These are phyloP conservation scores for Clarkia xantiana DNA, from an alignment of 345 rosid species.

Conservation along the genomic window DNA sequence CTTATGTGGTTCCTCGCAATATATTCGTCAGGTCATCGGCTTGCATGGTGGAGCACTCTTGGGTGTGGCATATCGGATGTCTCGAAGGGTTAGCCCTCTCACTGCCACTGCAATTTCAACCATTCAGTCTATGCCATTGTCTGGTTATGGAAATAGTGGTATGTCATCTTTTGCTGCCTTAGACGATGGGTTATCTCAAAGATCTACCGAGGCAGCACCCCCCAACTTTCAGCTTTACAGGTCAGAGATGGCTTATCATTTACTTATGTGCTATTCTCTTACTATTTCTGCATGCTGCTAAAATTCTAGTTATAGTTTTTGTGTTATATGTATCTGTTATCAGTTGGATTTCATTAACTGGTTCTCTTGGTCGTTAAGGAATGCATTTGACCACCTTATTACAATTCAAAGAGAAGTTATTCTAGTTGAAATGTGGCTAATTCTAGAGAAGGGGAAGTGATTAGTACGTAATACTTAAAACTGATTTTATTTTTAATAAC, in stretches of 20 bases:
- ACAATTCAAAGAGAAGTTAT: too few species aligned
- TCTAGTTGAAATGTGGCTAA: too few species aligned
- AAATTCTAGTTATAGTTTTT: too few species aligned
- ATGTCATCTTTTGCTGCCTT: conserved; percentile 60
- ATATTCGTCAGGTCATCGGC: conserved; percentile 50
- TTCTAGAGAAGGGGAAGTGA: too few species aligned
- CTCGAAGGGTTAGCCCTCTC: conserved; percentile 74
- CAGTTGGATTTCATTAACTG: too few species aligned
- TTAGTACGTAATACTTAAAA: too few species aligned
- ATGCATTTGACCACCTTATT: too few species aligned
- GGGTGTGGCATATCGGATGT: conserved; percentile 90
- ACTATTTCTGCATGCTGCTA: neutral
- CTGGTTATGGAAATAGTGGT: conserved; percentile 83
- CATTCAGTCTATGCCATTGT: conserved; percentile 93
- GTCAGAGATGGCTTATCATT: conserved; percentile 19
- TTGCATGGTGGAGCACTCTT: conserved; percentile 97
- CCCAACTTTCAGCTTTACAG: conserved; percentile 92
- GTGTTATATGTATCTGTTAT: too few species aligned
- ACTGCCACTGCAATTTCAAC: conserved; percentile 91
- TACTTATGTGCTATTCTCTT: neutral
- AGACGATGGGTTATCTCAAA: conserved; percentile 68
- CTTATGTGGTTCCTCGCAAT: conserved; percentile 6
- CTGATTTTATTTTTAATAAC: too few species aligned
- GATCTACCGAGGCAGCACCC: conserved; percentile 66
- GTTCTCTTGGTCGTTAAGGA: too few species aligned